These are phyloP conservation scores for Glycyrrhiza uralensis DNA, from an alignment of 306 rosid genomes.

Conservation along the genomic window DNA sequence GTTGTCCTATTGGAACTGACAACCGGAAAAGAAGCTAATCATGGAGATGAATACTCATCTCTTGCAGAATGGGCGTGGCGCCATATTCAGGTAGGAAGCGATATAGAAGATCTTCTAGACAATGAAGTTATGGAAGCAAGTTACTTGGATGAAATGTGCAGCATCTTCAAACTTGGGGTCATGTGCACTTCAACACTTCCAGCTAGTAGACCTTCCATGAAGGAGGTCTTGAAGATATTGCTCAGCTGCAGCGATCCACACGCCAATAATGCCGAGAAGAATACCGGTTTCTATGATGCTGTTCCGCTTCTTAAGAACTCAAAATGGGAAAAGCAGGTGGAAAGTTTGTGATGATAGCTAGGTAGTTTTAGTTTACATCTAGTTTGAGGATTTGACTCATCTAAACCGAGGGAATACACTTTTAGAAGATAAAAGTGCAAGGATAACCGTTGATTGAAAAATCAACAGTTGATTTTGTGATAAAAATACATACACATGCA, in stretches of 20 bases:
- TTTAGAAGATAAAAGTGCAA: not conserved
- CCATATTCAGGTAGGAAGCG: constrained; percentile 29
- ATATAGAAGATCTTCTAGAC: constrained; percentile 32
- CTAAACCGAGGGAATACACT: not conserved
- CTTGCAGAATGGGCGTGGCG: constrained; percentile 36
- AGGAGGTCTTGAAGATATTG: constrained; percentile 27
- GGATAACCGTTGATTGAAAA: no score
- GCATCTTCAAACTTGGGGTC: constrained; percentile 32
- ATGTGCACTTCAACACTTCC: constrained; percentile 35
- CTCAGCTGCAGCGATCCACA: constrained; percentile 1
- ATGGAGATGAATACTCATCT: constrained; percentile 33
- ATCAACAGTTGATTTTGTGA: not conserved
- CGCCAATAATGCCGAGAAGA: constrained; percentile 12
- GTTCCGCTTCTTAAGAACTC: constrained; percentile 32
- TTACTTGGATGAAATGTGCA: constrained; percentile 28
- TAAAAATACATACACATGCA: not conserved
- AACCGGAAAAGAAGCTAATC: constrained; percentile 33
- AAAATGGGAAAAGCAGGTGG: constrained; percentile 10
- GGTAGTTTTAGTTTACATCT: not conserved
- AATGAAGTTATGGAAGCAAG: constrained; percentile 18
- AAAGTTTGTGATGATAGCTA: not conserved
- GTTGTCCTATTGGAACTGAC: constrained; percentile 50
- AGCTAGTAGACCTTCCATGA: constrained; percentile 37
- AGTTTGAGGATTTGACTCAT: not conserved
- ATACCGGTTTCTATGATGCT: constrained; percentile 21